A percentile compares a stretch with the other conserved stretches of the same genome.
These are phyloP conservation scores for Kazachstania africana DNA, from an alignment of 805 yeast species.

Conservation along the genomic window DNA sequence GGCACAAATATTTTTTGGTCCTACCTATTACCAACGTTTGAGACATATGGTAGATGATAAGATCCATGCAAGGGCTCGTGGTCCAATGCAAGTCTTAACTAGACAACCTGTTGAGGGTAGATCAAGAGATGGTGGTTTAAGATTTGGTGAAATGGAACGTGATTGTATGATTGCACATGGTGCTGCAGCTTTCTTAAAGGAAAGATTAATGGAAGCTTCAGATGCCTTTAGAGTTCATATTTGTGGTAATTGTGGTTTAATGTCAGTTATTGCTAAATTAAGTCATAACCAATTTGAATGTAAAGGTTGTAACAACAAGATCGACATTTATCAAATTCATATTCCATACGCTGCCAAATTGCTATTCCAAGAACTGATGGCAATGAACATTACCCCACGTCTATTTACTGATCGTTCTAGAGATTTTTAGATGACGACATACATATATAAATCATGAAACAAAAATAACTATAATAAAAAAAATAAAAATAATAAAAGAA, in stretches of 20 bases:
- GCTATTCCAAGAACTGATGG: constrained; percentile 97
- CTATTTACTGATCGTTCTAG: constrained; percentile 81
- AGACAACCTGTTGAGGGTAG: constrained; percentile 99
- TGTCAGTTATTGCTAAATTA: constrained; percentile 94
- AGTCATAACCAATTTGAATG: constrained; percentile 98
- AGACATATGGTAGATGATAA: constrained; percentile 99
- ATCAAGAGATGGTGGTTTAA: constrained; percentile 96
- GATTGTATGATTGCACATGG: constrained; percentile 99
- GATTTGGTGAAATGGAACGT: constrained; percentile 99
- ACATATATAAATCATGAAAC: too few relatives aligned
- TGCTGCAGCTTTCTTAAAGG: constrained; percentile 96
- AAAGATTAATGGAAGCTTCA: constrained; percentile 96
- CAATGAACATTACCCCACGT: constrained; percentile 97
- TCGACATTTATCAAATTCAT: constrained; percentile 93
- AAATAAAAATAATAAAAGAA: constrained; percentile 1
- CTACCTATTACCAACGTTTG: constrained; percentile 95
- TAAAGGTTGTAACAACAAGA: constrained; percentile 96
- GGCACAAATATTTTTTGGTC: constrained; percentile 99
- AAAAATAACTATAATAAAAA: not conserved
- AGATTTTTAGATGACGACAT: constrained; percentile 19
- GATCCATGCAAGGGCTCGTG: constrained; percentile 98
- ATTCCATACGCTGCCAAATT: constrained; percentile 98
- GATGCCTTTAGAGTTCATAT: constrained; percentile 98
- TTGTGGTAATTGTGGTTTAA: constrained; percentile 96
- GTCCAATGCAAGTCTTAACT: constrained; percentile 94